Conservation (phyloP, 192 early-diverging fungal species). For the Coemansia interrupta region DNA sequence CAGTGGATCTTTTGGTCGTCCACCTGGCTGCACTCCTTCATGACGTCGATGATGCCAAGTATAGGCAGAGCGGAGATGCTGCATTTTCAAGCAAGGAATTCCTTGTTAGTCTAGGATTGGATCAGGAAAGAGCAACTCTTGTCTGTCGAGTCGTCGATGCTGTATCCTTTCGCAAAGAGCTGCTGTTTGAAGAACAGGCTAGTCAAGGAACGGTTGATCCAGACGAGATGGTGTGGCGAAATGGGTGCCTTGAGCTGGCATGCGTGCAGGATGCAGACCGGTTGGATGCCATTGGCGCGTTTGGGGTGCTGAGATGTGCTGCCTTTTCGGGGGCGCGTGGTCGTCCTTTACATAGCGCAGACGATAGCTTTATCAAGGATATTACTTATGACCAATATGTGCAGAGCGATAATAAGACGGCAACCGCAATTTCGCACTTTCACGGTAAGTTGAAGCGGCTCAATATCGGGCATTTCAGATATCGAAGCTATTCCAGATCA, state of each 20-base stretch:
- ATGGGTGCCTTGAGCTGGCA: constrained; percentile 57
- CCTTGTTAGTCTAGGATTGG: constrained; percentile 45
- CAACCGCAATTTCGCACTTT: constrained; percentile 64
- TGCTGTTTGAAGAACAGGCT: constrained; percentile 50
- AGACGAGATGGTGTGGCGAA: constrained; percentile 53
- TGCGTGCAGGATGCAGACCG: constrained; percentile 73
- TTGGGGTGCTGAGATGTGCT: constrained; percentile 69
- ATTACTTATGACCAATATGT: constrained; percentile 63
- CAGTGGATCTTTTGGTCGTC: constrained; percentile 57
- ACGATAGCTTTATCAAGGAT: constrained; percentile 47
- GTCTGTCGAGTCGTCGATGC: constrained; percentile 60
- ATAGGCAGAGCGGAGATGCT: constrained; percentile 42
- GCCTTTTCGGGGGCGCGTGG: constrained; percentile 67
- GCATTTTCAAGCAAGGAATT: constrained; percentile 53
- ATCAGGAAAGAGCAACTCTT: constrained; percentile 42
- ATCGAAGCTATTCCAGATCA: not conserved
- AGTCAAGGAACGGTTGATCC: constrained; percentile 13
- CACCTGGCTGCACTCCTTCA: constrained; percentile 67
- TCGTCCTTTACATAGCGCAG: constrained; percentile 56
- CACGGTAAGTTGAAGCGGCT: constrained; percentile 47
- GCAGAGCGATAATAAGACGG: constrained; percentile 48
- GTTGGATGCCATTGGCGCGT: constrained; percentile 70
- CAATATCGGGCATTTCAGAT: not conserved
- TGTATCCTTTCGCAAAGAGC: constrained; percentile 66
- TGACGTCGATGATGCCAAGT: constrained; percentile 69